Evolutionary conservation across 768 basidiomycete species (phyloP), one percentile per base, ranked within the genome.

Genomic region (Tricholoma furcatifolium): DNA sequence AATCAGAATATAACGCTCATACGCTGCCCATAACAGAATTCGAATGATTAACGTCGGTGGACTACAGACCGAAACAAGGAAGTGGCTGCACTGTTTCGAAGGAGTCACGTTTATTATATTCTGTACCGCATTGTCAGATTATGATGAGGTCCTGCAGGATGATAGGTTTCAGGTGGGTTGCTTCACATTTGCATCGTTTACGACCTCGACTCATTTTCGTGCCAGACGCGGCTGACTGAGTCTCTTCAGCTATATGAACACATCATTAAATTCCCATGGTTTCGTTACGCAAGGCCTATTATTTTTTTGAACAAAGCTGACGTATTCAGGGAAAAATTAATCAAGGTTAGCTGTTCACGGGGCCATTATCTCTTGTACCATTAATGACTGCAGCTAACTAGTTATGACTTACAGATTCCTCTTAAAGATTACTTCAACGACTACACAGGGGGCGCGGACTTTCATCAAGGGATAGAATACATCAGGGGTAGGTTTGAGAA

Each of bases 221-320:
- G 6, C 84, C 41, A 91, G 86, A 96, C 95, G 71, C 91, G 93
- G 47, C 94, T 98, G 91, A 82, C 86, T 58, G 94, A 96, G 70
- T 89, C 91, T 1, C 72, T 96, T 44, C 85, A 92, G 0, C 83
- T 97, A 21, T 95, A 93, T 67, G 91, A 94, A 64, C 90, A 87
- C 18, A 91, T 94, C 66, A 91, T 91, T 73, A 96, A 96, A 64
- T 93, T 91, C 27, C 80, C 93, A 57, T 95, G 90, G 91, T 93
- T 94, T 69, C 84, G 90, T 47, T 85, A 91, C 61, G 93, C 92
- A 5, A 89, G 88, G 0, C 93, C 94, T 60, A 94, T 94, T 63
- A 71, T 94, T 47, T 93, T 94, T 80, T 70, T 93, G 55, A 94
- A 93, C 74, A 94, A 96, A 78, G 93, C 93, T 61, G 93, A 97